Conservation (phyloP, 495 filamentous ascomycete species). For the Lindgomyces ingoldianus region DNA sequence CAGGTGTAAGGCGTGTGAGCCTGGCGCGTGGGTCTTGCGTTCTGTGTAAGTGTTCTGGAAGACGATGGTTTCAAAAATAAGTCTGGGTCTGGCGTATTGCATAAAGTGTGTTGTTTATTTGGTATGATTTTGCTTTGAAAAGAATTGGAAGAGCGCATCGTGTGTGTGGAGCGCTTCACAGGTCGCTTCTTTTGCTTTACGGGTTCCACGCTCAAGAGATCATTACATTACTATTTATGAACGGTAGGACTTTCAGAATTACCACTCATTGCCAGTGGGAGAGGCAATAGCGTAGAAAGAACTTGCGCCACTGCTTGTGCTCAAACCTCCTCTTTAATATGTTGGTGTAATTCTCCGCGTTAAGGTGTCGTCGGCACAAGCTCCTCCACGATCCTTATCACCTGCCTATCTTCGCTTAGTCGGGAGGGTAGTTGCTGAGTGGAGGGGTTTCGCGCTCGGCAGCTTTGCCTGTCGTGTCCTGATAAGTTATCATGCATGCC, state of each 20-base stretch:
- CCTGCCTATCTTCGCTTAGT: neutral
- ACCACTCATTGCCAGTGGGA: no score
- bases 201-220: no score
- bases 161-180: neutral
- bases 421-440: neutral
- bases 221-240: no score
- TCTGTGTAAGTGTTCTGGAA: neutral
- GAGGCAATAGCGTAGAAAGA: no score
- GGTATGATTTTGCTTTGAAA: neutral
- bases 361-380: neutral
- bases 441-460: neutral
- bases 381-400: neutral
- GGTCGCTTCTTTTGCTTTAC: neutral
- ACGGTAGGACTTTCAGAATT: no score
- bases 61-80: neutral
- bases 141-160: neutral
- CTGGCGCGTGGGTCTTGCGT: neutral
- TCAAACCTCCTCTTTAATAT: no score
- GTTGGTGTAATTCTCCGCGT: neutral
- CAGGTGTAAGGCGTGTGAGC: conserved; percentile 53
- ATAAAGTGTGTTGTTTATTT: neutral
- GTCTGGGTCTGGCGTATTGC: neutral
- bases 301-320: no score
- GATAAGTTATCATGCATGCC: neutral
- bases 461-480: neutral